Evolutionary conservation across 768 basidiomycete species (phyloP).

Genomic region (Mycena leptocephala): DNA sequence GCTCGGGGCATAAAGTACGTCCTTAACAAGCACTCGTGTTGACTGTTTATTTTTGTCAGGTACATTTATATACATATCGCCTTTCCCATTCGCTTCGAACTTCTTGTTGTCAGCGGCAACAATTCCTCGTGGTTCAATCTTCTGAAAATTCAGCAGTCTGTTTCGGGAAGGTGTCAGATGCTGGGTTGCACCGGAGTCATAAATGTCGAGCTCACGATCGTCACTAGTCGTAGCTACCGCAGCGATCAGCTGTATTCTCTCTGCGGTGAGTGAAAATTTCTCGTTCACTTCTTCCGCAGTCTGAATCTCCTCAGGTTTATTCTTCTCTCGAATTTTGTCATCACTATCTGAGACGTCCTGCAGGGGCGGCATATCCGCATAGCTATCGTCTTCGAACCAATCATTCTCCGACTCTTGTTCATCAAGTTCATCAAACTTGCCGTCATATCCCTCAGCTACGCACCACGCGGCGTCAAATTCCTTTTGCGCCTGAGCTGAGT

Average conservation of each 20-base stretch:
- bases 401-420: neutral
- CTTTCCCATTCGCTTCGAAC: slow-evolving; percentile 50
- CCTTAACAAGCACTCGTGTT: no score
- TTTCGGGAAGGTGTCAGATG: neutral
- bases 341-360: neutral
- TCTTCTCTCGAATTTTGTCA: neutral
- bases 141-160: neutral
- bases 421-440: neutral
- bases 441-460: neutral
- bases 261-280: neutral
- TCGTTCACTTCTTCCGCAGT: neutral
- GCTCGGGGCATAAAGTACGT: no score
- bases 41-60: no score
- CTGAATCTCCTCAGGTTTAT: neutral
- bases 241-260: neutral
- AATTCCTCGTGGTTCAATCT: slow-evolving; percentile 46
- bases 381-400: neutral
- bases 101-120: slow-evolving; percentile 45
- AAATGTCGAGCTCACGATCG: neutral
- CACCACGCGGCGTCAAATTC: neutral
- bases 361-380: neutral
- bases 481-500: neutral
- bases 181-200: neutral
- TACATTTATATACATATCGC: no score
- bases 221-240: neutral